These are phyloP conservation scores for Pseudopithomyces maydicus DNA, from an alignment of 2,329 filamentous ascomycete genomes.

Conservation along the genomic window DNA sequence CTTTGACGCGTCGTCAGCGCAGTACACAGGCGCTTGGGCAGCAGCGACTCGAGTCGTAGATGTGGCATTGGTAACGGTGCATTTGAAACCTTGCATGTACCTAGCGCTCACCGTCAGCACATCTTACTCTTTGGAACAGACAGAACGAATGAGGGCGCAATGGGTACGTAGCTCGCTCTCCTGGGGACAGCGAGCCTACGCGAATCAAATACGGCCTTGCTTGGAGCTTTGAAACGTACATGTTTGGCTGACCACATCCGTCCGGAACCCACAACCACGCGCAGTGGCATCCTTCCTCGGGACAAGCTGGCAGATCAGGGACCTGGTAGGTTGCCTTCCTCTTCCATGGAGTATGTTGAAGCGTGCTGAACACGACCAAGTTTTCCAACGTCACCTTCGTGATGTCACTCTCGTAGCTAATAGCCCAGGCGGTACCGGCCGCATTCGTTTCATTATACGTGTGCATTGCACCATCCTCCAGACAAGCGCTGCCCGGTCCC, in stretches of 20 bases:
- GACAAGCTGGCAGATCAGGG: conserved; percentile 45
- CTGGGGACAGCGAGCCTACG: too few relatives aligned
- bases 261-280: conserved; percentile 51
- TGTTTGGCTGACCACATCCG: conserved; percentile 46
- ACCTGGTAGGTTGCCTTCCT: conserved; percentile 45
- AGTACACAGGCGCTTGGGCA: conserved; percentile 51
- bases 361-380: conserved; percentile 57
- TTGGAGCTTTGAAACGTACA: conserved; percentile 21
- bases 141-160: too few relatives aligned
- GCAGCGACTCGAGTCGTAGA: conserved; percentile 49
- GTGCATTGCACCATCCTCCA: conserved; percentile 54
- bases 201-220: too few relatives aligned
- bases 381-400: conserved; percentile 56
- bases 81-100: conserved; percentile 58
- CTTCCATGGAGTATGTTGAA: conserved; percentile 45
- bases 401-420: conserved; percentile 56
- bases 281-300: conserved; percentile 46
- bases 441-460: conserved; percentile 51
- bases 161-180: too few relatives aligned
- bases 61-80: conserved; percentile 53
- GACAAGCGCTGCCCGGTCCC: conserved; percentile 38
- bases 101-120: conserved; percentile 7
- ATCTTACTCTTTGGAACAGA: not conserved
- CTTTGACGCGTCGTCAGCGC: conserved; percentile 46
- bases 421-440: conserved; percentile 57